phyloP scores from a whole-genome alignment of 2,329 filamentous ascomycete genomes.

The Clathrospora elynae region DNA sequence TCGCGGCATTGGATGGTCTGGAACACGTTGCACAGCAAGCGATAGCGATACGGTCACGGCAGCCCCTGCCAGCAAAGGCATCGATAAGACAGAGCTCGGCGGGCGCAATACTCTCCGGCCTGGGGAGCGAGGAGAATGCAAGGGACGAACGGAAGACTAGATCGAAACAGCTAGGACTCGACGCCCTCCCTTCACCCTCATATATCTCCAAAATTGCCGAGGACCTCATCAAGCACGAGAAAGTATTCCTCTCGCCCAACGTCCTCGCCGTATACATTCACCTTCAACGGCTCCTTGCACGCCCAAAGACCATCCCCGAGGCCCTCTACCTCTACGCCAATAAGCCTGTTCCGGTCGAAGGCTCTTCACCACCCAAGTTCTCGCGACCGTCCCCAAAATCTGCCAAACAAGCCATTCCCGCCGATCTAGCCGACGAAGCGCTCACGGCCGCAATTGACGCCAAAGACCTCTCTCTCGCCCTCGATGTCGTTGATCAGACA shows the following conservation, averaged over 20 bases:
- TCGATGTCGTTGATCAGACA: constrained; percentile 73
- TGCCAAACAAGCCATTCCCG: constrained; percentile 72
- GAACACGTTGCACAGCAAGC: constrained; percentile 31
- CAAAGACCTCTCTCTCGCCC: constrained; percentile 76
- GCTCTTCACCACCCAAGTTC: constrained; percentile 55
- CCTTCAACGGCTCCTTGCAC: constrained; percentile 73
- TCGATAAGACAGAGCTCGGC: constrained; percentile 41
- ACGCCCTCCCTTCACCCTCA: constrained; percentile 36
- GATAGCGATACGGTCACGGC: constrained; percentile 37
- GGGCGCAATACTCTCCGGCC: constrained; percentile 40
- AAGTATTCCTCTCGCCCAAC: constrained; percentile 77
- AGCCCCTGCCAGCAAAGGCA: constrained; percentile 28
- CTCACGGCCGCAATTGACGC: constrained; percentile 79
- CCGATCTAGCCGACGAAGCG: constrained; percentile 72
- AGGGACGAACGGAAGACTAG: constrained; percentile 11
- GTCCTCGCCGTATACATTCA: constrained; percentile 76
- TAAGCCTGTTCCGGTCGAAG: constrained; percentile 73
- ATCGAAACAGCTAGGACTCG: constrained; percentile 20
- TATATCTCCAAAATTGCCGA: constrained; percentile 65
- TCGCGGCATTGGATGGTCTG: constrained; percentile 31
- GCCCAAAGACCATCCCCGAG: constrained; percentile 76
- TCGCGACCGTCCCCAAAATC: constrained; percentile 66
- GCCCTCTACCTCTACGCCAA: constrained; percentile 81
- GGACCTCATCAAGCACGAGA: constrained; percentile 71
- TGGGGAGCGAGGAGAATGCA: constrained; percentile 29